A percentile compares a stretch with the other conserved stretches of the same genome.
These are phyloP conservation scores for Moricandia arvensis DNA, from an alignment of 345 rosid species.

Conservation along the genomic window DNA sequence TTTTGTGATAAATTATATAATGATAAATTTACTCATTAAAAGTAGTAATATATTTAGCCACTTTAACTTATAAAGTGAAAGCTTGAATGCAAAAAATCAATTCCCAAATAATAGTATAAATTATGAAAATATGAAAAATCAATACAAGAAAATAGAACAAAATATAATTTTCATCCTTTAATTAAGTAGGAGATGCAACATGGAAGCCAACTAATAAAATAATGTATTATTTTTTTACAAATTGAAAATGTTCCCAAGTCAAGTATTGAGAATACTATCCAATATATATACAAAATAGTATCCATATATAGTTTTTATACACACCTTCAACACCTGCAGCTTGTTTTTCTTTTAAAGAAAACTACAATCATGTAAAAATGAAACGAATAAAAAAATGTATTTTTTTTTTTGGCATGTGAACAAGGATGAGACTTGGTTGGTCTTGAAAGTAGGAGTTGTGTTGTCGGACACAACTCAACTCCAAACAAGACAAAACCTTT, in stretches of 20 bases:
- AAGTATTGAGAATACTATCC: not conserved
- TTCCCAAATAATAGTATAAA: too few relatives aligned
- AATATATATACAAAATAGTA: slow-evolving; percentile 9
- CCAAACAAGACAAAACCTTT: too few relatives aligned
- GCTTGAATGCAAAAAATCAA: too few relatives aligned
- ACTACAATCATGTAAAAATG: not conserved
- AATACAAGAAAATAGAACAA: too few relatives aligned
- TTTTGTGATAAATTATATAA: too few relatives aligned
- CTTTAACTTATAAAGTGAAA: too few relatives aligned
- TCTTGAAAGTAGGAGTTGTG: slow-evolving; percentile 17
- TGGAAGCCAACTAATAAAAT: not conserved
- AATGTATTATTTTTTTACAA: not conserved
- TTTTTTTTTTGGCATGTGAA: slow-evolving; percentile 11
- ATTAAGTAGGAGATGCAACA: not conserved
- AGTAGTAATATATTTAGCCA: too few relatives aligned
- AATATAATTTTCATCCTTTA: not conserved
- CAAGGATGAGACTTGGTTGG: not conserved
- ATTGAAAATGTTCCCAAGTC: not conserved
- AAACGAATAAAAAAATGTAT: not conserved
- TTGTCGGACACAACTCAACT: slow-evolving; percentile 23
- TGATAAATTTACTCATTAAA: too few relatives aligned
- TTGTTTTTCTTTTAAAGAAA: not conserved
- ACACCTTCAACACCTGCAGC: not conserved
- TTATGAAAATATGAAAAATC: too few relatives aligned
- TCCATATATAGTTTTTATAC: not conserved